These are phyloP conservation scores for Aspergillus carbonarius DNA, from an alignment of 2,329 filamentous ascomycete species.

Conservation along the genomic window DNA sequence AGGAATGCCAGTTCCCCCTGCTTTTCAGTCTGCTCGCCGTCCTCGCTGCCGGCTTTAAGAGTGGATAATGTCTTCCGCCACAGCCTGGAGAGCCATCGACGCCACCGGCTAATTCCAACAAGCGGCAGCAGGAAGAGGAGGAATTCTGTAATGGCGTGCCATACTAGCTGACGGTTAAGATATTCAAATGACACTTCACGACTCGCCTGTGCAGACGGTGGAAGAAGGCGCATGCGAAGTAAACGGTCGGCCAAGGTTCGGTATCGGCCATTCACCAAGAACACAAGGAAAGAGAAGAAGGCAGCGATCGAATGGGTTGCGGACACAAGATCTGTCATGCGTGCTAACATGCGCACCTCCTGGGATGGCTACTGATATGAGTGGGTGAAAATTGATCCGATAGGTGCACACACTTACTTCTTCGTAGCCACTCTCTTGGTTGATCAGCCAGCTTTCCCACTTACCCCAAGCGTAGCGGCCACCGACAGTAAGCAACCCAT, in stretches of 20 bases:
- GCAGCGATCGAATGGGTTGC: slow-evolving; percentile 78
- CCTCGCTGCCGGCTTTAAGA: slow-evolving; percentile 50
- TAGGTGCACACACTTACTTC: slow-evolving; percentile 36
- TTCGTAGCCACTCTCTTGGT: slow-evolving; percentile 73
- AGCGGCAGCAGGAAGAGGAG: slow-evolving; percentile 94
- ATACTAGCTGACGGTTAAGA: slow-evolving; percentile 93
- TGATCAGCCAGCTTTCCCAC: slow-evolving; percentile 83
- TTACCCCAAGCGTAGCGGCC: slow-evolving; percentile 88
- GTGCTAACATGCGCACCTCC: slow-evolving; percentile 60
- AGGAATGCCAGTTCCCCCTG: slow-evolving; percentile 79
- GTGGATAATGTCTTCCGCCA: slow-evolving; percentile 77
- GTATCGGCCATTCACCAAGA: slow-evolving; percentile 87
- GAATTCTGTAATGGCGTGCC: slow-evolving; percentile 99
- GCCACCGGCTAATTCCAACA: slow-evolving; percentile 92
- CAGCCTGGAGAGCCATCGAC: slow-evolving; percentile 80
- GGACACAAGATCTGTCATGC: slow-evolving; percentile 66
- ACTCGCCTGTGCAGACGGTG: slow-evolving; percentile 79
- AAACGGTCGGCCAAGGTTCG: slow-evolving; percentile 85
- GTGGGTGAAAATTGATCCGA: not conserved
- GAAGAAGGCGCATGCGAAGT: slow-evolving; percentile 78
- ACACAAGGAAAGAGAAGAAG: slow-evolving; percentile 83
- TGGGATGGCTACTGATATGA: slow-evolving; percentile 42
- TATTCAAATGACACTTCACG: slow-evolving; percentile 97
- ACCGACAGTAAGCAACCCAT: slow-evolving; percentile 81
- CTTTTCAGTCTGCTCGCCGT: slow-evolving; percentile 50